Conservation (phyloP, 352 stramenopile genomes). For the Pythium sp. region DNA sequence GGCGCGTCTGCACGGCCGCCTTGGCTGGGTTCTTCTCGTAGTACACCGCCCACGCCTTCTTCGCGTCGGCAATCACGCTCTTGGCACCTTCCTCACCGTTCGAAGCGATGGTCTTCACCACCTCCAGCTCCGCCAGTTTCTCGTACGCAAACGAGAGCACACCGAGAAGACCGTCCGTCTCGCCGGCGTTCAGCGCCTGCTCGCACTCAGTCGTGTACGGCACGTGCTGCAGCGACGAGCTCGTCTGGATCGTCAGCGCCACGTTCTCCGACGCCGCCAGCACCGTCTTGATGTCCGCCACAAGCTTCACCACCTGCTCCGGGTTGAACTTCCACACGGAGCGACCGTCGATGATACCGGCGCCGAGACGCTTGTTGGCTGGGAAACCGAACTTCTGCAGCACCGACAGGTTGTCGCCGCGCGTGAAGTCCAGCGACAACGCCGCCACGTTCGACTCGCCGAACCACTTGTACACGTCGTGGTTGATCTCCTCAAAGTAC, state of each 20-base stretch:
- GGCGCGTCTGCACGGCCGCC: constrained; percentile 50
- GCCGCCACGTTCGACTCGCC: constrained; percentile 61
- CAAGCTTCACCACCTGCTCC: constrained; percentile 41
- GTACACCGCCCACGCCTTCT: constrained; percentile 65
- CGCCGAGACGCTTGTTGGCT: constrained; percentile 79
- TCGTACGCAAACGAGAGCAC: constrained; percentile 89
- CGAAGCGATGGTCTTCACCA: constrained; percentile 73
- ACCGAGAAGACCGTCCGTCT: constrained; percentile 67
- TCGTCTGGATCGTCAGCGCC: constrained; percentile 82
- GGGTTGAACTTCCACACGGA: constrained; percentile 90
- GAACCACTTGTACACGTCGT: constrained; percentile 90
- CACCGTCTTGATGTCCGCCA: constrained; percentile 64
- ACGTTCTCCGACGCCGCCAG: constrained; percentile 39
- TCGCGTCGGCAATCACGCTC: constrained; percentile 48
- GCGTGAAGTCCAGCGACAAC: constrained; percentile 91
- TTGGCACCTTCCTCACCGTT: constrained; percentile 54
- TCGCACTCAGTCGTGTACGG: constrained; percentile 86
- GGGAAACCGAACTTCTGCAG: constrained; percentile 88
- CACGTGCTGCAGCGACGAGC: constrained; percentile 88
- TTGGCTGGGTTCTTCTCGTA: constrained; percentile 87
- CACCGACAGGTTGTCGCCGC: constrained; percentile 80
- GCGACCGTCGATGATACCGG: constrained; percentile 88
- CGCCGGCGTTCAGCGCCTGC: constrained; percentile 59
- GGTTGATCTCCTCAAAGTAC: constrained; percentile 90
- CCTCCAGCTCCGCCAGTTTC: constrained; percentile 85